A percentile compares a stretch with the other conserved stretches of the same genome.
Evolutionary conservation across 2,329 filamentous ascomycete species (phyloP).

Genomic region (Diaporthe batatas): DNA sequence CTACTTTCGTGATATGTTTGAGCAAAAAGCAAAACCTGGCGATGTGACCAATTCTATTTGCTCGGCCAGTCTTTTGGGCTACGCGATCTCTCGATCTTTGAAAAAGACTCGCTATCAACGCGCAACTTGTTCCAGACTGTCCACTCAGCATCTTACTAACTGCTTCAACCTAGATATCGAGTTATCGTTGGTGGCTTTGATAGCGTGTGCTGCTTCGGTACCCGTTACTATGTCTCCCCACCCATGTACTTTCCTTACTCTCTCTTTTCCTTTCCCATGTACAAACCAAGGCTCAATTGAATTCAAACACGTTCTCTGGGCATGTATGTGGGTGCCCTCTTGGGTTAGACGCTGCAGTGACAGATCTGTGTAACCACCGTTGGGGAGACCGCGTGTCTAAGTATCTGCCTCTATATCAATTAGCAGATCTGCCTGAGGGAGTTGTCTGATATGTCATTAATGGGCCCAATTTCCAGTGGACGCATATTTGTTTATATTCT

Average conservation of each 20-base stretch:
- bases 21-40: neutral
- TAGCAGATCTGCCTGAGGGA: neutral
- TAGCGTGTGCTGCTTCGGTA: neutral
- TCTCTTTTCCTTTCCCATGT: neutral
- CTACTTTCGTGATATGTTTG: neutral
- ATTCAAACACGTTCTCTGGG: neutral
- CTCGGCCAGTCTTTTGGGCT: no score
- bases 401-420: neutral
- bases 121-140: neutral
- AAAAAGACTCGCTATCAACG: neutral
- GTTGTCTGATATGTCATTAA: neutral
- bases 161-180: neutral
- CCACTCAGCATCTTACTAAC: neutral
- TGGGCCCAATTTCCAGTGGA: neutral
- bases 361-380: neutral
- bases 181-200: neutral
- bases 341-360: neutral
- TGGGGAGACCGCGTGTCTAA: constrained; percentile 3
- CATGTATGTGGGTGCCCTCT: neutral
- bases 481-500: neutral
- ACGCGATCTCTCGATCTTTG: neutral
- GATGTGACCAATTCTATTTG: neutral
- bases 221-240: no score
- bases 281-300: no score
- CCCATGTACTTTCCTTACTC: neutral